These are phyloP conservation scores for Salix koriyanagi DNA, from an alignment of 345 rosid species.

Conservation along the genomic window DNA sequence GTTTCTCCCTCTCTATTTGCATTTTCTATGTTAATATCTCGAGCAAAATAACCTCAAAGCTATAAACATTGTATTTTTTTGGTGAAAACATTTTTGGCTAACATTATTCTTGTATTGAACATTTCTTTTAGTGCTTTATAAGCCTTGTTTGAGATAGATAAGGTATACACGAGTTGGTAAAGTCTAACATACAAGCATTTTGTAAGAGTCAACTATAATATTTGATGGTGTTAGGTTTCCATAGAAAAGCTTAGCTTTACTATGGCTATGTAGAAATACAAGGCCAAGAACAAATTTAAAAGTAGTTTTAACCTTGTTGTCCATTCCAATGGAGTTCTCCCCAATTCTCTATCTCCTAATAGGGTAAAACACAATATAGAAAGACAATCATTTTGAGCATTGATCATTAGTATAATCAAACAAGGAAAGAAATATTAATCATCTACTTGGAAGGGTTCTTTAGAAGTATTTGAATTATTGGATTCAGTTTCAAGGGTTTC, in stretches of 20 bases:
- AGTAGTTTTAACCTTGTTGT: constrained; percentile 34
- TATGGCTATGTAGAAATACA: constrained; percentile 31
- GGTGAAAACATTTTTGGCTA: constrained; percentile 13
- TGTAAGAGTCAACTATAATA: constrained; percentile 28
- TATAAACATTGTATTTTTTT: constrained; percentile 39
- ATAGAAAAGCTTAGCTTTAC: constrained; percentile 33
- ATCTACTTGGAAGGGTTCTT: no score
- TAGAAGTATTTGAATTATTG: no score
- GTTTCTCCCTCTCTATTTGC: constrained; percentile 35
- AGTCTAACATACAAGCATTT: constrained; percentile 36
- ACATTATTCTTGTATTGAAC: neutral
- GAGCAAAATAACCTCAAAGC: constrained; percentile 39
- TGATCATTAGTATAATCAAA: neutral
- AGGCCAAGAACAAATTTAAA: constrained; percentile 38
- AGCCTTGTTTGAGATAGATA: constrained; percentile 8
- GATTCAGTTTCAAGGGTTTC: no score
- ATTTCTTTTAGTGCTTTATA: constrained; percentile 35
- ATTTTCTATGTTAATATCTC: constrained; percentile 41
- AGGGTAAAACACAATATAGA: neutral
- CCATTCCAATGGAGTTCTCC: constrained; percentile 39
- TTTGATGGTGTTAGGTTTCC: constrained; percentile 41
- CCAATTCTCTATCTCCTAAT: constrained; percentile 42
- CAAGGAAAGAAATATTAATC: neutral
- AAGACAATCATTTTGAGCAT: neutral
- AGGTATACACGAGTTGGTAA: constrained; percentile 27